Conservation (phyloP, 768 basidiomycete species). For the Favolaschia claudopus region DNA sequence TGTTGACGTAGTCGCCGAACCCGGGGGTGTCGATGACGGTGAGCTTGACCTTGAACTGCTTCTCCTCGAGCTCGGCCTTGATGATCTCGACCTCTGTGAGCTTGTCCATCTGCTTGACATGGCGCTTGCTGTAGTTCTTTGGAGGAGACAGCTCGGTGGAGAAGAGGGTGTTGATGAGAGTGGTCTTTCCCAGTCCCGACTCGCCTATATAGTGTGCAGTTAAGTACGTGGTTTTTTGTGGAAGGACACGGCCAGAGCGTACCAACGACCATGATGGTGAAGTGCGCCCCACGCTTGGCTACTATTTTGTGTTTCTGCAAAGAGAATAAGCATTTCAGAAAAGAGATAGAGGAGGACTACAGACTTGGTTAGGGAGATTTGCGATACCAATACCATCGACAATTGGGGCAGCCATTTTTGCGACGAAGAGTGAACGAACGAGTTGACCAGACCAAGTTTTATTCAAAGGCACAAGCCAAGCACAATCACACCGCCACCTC, state of each 20-base stretch:
- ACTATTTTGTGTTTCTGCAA: constrained; percentile 97
- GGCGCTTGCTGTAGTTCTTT: constrained; percentile 90
- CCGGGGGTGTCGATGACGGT: constrained; percentile 99
- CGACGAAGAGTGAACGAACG: constrained; percentile 19
- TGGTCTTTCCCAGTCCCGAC: constrained; percentile 97
- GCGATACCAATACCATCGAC: constrained; percentile 91
- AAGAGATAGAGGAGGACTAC: constrained; percentile 27
- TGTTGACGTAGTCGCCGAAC: constrained; percentile 99
- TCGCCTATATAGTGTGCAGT: constrained; percentile 76
- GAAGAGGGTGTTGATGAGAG: constrained; percentile 98
- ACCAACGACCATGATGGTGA: constrained; percentile 99
- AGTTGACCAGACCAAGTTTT: not conserved
- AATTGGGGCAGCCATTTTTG: constrained; percentile 56
- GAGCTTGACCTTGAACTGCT: constrained; percentile 99
- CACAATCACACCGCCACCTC: not conserved
- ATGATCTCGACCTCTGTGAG: constrained; percentile 98
- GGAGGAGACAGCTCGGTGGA: constrained; percentile 92
- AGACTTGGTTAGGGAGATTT: constrained; percentile 97
- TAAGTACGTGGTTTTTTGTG: constrained; percentile 7
- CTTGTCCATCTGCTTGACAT: constrained; percentile 97
- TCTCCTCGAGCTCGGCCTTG: constrained; percentile 99
- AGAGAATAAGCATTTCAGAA: constrained; percentile 25
- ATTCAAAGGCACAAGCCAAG: constrained; percentile 6
- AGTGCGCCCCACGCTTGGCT: constrained; percentile 95
- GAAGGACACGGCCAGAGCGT: constrained; percentile 38